A percentile compares a stretch with the other conserved stretches of the same genome.
Evolutionary conservation across 305 asterid species (phyloP).

Genomic region (Petunia hybrid): DNA sequence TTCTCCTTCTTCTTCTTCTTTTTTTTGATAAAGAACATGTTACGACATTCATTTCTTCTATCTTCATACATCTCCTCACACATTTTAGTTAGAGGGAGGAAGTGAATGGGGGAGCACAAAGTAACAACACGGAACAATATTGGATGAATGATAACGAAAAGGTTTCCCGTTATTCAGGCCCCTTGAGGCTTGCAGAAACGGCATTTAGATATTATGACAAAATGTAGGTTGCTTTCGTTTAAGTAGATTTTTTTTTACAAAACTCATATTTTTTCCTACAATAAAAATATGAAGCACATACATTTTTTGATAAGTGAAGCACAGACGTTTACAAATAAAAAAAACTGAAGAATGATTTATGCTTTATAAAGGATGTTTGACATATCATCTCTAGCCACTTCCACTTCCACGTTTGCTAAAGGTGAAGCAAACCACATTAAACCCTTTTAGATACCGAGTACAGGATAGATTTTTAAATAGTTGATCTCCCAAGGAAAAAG

Average conservation of each 20-base stretch:
- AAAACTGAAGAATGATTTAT: background rate
- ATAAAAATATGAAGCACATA: background rate
- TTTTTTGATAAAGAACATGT: no score
- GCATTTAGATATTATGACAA: no score
- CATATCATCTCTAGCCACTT: background rate
- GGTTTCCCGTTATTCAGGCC: background rate
- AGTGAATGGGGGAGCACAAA: background rate
- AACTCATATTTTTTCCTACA: background rate
- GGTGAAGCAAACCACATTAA: background rate
- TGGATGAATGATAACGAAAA: slow-evolving; percentile 13
- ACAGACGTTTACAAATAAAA: background rate
- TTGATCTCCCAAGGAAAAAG: slow-evolving; percentile 6
- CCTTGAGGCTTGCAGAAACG: background rate
- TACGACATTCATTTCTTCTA: background rate
- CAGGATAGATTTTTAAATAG: background rate
- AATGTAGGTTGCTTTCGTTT: no score
- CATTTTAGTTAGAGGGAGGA: background rate
- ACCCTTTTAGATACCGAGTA: background rate
- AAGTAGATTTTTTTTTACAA: background rate
- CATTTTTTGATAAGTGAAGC: background rate
- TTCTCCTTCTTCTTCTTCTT: no score
- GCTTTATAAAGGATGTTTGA: background rate
- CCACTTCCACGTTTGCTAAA: background rate
- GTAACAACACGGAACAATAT: background rate
- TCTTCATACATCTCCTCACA: background rate